A percentile compares a stretch with the other conserved stretches of the same genome.
phyloP scores from a whole-genome alignment of 176 grass and related monocot genomes.

The Juncus inflexus region DNA sequence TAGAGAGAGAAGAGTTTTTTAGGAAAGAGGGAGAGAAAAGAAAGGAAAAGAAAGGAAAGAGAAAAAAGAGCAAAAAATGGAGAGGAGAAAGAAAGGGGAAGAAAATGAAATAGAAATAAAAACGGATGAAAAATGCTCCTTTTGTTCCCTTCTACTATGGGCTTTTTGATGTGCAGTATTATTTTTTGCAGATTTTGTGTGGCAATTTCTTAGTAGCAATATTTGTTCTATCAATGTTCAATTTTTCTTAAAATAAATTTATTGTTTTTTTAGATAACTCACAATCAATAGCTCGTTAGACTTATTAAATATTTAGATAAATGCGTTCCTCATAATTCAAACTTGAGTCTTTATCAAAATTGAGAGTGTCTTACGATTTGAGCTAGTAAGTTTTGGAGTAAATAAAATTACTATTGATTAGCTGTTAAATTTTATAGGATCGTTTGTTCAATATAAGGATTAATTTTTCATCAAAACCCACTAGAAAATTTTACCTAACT shows the following conservation, averaged over 20 bases:
- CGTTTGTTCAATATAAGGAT: no score
- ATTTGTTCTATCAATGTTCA: not conserved
- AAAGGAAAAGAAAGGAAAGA: constrained; percentile 24
- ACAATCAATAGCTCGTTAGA: not conserved
- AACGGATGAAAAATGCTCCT: constrained; percentile 23
- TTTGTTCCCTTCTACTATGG: constrained; percentile 31
- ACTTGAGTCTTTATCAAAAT: no score
- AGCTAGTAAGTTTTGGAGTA: no score
- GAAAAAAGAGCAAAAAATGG: constrained; percentile 36
- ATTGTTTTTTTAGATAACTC: constrained; percentile 1
- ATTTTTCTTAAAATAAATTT: not conserved
- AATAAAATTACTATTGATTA: no score
- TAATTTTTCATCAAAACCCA: no score
- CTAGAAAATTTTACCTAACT: not conserved
- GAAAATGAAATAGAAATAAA: constrained; percentile 11
- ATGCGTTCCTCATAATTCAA: no score
- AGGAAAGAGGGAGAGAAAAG: constrained; percentile 29
- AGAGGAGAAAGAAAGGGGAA: constrained; percentile 13
- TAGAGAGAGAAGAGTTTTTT: constrained; percentile 34
- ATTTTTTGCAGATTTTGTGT: constrained; percentile 14
- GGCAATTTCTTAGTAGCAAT: not conserved
- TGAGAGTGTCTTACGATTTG: no score
- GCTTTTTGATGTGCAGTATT: constrained; percentile 28
- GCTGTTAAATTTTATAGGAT: no score
- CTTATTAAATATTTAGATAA: no score